phyloP scores from a whole-genome alignment of 2,329 filamentous ascomycete genomes.

The Aureobasidium sp. region DNA sequence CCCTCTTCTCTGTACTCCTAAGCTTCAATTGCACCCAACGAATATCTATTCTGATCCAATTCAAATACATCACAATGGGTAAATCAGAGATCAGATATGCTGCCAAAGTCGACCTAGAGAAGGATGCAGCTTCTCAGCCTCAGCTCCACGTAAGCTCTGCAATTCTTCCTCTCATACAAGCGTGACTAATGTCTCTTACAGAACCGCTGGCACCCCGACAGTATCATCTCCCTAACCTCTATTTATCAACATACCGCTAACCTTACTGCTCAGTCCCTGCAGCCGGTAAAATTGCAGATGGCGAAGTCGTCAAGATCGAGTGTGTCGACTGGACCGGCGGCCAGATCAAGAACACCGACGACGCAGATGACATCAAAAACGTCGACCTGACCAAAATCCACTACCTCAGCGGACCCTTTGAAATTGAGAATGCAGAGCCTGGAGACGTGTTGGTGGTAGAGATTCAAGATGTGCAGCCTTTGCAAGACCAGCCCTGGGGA shows the following conservation, averaged over 20 bases:
- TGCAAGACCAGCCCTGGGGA: conserved; percentile 80
- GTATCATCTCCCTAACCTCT: conserved; percentile 42
- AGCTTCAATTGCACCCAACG: neutral
- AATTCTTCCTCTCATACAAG: neutral
- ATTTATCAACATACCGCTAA: conserved; percentile 2
- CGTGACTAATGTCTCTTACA: conserved; percentile 37
- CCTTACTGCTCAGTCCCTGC: conserved; percentile 56
- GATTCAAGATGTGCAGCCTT: conserved; percentile 87
- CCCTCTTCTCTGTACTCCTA: neutral
- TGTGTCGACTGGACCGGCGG: conserved; percentile 72
- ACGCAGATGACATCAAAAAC: conserved; percentile 77
- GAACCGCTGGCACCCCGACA: conserved; percentile 93
- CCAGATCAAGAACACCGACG: conserved; percentile 83
- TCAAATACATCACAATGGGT: conserved; percentile 33
- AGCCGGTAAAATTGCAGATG: conserved; percentile 65
- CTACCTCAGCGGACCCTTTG: conserved; percentile 84
- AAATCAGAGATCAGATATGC: conserved; percentile 59
- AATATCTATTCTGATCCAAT: neutral
- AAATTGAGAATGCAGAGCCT: conserved; percentile 75
- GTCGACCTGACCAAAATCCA: conserved; percentile 80
- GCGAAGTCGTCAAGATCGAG: conserved; percentile 88
- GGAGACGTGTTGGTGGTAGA: conserved; percentile 82
- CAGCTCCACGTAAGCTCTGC: conserved; percentile 57
- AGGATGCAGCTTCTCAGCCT: conserved; percentile 61
- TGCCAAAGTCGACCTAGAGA: conserved; percentile 66